Conservation (phyloP, 1,139 yeast genomes). For the Pichia sp. region DNA sequence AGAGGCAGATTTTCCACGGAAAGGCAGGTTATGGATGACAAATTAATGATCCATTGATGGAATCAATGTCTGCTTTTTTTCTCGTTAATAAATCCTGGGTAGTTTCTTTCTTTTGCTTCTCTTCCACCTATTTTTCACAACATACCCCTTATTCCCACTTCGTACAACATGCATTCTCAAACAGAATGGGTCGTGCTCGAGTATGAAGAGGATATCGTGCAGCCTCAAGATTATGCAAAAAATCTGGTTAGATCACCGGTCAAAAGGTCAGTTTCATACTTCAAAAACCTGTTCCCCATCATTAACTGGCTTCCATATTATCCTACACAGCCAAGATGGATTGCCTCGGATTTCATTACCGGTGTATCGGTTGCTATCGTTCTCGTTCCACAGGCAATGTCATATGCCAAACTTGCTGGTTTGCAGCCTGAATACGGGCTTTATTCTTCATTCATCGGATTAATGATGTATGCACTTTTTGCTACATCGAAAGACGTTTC, state of each 20-base stretch:
- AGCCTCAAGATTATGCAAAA: constrained; percentile 38
- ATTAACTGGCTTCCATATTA: constrained; percentile 77
- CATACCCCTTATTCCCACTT: too few species aligned
- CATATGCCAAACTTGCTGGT: constrained; percentile 84
- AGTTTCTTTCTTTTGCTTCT: neutral
- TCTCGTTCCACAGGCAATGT: constrained; percentile 92
- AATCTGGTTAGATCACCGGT: constrained; percentile 35
- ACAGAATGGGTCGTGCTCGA: neutral
- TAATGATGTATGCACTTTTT: constrained; percentile 77
- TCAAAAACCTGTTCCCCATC: constrained; percentile 68
- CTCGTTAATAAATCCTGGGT: too few species aligned
- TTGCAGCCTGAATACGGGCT: constrained; percentile 79
- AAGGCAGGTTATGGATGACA: too few species aligned
- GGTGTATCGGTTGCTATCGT: constrained; percentile 93
- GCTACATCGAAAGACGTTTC: constrained; percentile 95
- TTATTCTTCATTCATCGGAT: constrained; percentile 90
- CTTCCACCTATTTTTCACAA: neutral
- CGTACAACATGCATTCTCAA: too few species aligned
- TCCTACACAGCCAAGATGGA: constrained; percentile 56
- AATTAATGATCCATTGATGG: too few species aligned
- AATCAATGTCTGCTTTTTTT: too few species aligned
- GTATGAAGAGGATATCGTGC: constrained; percentile 31
- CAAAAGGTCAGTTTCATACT: constrained; percentile 34
- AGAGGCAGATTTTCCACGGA: too few species aligned
- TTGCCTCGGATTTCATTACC: constrained; percentile 76